These are phyloP conservation scores for Pachysandra terminalis DNA, from an alignment of 164 flowering plant genomes.

Conservation along the genomic window DNA sequence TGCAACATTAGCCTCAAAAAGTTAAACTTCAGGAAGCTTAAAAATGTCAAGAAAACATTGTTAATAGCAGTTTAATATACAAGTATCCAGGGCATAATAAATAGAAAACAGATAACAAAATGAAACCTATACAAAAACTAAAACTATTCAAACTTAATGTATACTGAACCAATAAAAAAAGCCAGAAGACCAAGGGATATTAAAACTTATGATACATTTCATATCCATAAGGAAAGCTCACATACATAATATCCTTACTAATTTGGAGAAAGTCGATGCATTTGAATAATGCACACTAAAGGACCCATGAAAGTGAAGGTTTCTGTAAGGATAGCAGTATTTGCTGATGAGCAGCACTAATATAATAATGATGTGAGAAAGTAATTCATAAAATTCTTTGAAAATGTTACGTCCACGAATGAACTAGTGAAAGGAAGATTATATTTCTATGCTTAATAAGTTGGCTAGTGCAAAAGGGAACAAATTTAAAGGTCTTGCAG, in stretches of 20 bases:
- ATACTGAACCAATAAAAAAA: not conserved
- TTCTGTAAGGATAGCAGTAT: too few relatives aligned
- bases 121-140: not conserved
- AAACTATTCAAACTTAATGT: too few relatives aligned
- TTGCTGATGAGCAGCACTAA: too few relatives aligned
- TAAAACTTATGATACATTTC: not conserved
- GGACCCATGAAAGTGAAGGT: too few relatives aligned
- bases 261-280: not conserved
- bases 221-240: not conserved
- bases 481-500: too few relatives aligned
- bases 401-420: too few relatives aligned
- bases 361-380: too few relatives aligned
- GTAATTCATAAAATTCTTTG: too few relatives aligned
- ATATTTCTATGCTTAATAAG: too few relatives aligned
- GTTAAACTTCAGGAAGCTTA: not conserved
- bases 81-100: not conserved
- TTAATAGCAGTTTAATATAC: not conserved
- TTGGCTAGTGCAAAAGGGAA: too few relatives aligned
- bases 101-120: not conserved
- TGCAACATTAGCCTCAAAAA: not conserved
- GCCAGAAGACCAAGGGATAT: not conserved
- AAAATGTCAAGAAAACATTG: not conserved
- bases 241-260: not conserved
- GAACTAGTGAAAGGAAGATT: too few relatives aligned
- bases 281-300: too few relatives aligned